Percentiles rank a stretch among this genome's conserved stretches.
Conservation (phyloP, 768 basidiomycete genomes). For the Dacryopinax spathularia region DNA sequence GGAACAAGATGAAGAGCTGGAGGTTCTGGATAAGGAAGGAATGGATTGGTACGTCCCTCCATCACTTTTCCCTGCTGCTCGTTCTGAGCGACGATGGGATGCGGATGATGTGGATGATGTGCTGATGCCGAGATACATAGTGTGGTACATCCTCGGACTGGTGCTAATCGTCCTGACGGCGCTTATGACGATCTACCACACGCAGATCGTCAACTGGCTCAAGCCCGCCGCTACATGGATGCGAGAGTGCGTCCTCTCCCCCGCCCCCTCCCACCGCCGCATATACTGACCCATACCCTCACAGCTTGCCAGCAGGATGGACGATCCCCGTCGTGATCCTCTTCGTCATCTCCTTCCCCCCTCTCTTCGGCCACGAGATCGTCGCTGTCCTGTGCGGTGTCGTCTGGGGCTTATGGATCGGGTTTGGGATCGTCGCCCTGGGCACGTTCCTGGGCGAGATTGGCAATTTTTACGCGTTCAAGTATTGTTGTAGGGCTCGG, state of each 20-base stretch:
- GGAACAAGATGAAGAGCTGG: conserved; percentile 11
- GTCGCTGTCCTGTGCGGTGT: conserved; percentile 76
- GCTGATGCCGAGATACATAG: conserved; percentile 7
- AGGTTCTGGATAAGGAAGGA: conserved; percentile 12
- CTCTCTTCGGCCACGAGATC: conserved; percentile 87
- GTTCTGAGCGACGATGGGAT: too few relatives aligned
- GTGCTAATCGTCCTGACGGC: conserved; percentile 36
- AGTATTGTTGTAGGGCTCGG: conserved; percentile 56
- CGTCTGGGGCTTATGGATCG: conserved; percentile 78
- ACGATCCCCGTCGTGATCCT: conserved; percentile 66
- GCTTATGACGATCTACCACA: conserved; percentile 49
- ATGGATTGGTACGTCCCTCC: conserved; percentile 13
- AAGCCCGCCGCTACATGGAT: conserved; percentile 52
- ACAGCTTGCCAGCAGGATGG: conserved; percentile 39
- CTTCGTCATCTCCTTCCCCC: conserved; percentile 78
- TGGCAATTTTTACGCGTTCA: conserved; percentile 73
- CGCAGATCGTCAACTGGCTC: conserved; percentile 57
- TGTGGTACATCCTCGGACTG: conserved; percentile 26
- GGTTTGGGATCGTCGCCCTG: conserved; percentile 73
- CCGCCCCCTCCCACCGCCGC: conserved; percentile 2
- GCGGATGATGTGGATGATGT: background rate
- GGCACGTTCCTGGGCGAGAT: conserved; percentile 78
- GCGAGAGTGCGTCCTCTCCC: conserved; percentile 34
- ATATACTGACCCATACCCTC: conserved; percentile 9
- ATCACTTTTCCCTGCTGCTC: background rate